Conservation (phyloP, 768 basidiomycete species). For the Cyclocybe aegerita region DNA sequence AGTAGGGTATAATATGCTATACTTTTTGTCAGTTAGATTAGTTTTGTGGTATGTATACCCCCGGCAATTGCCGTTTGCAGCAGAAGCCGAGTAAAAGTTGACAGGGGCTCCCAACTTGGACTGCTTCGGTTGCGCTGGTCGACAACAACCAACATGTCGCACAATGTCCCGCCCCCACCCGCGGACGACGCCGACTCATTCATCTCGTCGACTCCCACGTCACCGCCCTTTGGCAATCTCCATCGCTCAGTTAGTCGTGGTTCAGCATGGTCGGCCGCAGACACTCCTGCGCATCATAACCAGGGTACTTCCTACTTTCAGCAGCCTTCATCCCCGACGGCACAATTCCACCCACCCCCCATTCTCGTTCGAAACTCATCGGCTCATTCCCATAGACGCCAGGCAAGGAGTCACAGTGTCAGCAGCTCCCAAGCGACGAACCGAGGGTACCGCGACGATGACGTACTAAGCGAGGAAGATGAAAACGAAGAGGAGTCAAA, state of each 20-base stretch:
- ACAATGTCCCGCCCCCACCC: slow-evolving; percentile 24
- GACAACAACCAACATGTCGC: slow-evolving; percentile 26
- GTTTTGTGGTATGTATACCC: slow-evolving; percentile 11
- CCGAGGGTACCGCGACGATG: slow-evolving; percentile 46
- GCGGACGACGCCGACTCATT: slow-evolving; percentile 34
- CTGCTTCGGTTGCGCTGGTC: slow-evolving; percentile 21
- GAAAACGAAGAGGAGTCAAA: slow-evolving; percentile 41
- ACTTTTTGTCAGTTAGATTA: slow-evolving; percentile 15
- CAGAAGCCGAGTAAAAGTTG: slow-evolving; percentile 14
- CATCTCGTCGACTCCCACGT: slow-evolving; percentile 43
- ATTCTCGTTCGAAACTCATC: slow-evolving; percentile 53
- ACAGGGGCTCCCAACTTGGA: slow-evolving; percentile 12
- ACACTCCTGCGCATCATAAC: slow-evolving; percentile 64
- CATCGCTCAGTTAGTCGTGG: slow-evolving; percentile 48
- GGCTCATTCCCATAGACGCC: slow-evolving; percentile 45
- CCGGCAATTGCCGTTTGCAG: slow-evolving; percentile 26
- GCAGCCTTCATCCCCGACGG: slow-evolving; percentile 44
- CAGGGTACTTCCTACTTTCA: slow-evolving; percentile 69
- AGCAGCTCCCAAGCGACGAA: slow-evolving; percentile 54
- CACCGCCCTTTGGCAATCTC: slow-evolving; percentile 32
- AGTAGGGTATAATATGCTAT: slow-evolving; percentile 28
- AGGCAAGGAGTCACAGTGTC: slow-evolving; percentile 59
- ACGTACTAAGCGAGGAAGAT: slow-evolving; percentile 51
- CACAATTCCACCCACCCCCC: slow-evolving; percentile 39
- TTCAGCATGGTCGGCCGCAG: slow-evolving; percentile 58